A percentile compares a stretch with the other conserved stretches of the same genome.
These are phyloP conservation scores for Pseudopithomyces maydicus DNA, from an alignment of 2,329 filamentous ascomycete genomes.

Conservation along the genomic window DNA sequence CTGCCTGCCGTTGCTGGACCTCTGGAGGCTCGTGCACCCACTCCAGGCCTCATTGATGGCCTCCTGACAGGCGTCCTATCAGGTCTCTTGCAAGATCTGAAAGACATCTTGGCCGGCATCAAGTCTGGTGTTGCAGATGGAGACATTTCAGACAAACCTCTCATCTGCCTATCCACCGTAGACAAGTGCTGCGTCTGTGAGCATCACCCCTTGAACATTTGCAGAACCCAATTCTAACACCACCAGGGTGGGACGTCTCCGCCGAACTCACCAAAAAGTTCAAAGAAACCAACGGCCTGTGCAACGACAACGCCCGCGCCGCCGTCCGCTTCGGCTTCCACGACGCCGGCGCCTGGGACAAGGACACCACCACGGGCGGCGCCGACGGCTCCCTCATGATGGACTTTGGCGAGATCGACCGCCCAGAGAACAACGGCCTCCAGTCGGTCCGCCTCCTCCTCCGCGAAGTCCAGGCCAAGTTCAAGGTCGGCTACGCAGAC, in stretches of 20 bases:
- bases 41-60: constrained; percentile 30
- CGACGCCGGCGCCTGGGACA: constrained; percentile 42
- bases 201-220: constrained; percentile 3
- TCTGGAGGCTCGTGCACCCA: constrained; percentile 24
- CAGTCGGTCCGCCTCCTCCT: constrained; percentile 48
- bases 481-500: constrained; percentile 58
- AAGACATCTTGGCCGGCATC: constrained; percentile 31
- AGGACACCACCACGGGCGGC: constrained; percentile 43
- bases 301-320: constrained; percentile 42
- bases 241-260: constrained; percentile 37
- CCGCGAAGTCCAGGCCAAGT: constrained; percentile 46
- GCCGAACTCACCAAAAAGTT: constrained; percentile 34
- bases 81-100: constrained; percentile 26
- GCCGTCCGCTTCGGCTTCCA: constrained; percentile 44
- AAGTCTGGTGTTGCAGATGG: constrained; percentile 31
- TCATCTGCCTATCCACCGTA: constrained; percentile 22
- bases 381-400: constrained; percentile 51
- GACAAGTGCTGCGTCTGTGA: constrained; percentile 40
- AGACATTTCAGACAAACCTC: constrained; percentile 26
- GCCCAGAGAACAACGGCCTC: constrained; percentile 53
- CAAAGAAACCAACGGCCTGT: constrained; percentile 27
- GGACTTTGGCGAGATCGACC: constrained; percentile 41
- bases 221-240: constrained; percentile 12
- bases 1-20: constrained; percentile 25
- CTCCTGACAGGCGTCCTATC: constrained; percentile 24